These are phyloP conservation scores for Cryptococcus hybrid DNA, from an alignment of 1,284 basidiomycete genomes.

Conservation along the genomic window DNA sequence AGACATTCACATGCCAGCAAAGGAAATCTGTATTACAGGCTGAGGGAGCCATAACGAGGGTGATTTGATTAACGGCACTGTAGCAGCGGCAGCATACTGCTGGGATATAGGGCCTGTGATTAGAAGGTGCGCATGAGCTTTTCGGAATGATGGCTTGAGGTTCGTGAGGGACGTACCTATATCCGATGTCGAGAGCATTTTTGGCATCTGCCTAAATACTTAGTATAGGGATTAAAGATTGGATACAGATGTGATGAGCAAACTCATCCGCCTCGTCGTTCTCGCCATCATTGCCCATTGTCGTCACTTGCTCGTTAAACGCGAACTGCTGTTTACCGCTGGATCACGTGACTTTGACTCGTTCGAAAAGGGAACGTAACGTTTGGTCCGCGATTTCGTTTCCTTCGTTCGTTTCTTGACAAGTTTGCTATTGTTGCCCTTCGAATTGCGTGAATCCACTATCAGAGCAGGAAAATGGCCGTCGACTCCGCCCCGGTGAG, in stretches of 20 bases:
- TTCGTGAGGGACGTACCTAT: neutral
- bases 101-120: constrained; percentile 42
- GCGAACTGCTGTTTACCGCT: too few species aligned
- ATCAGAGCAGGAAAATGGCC: constrained; percentile 1
- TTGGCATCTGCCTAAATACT: too few species aligned
- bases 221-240: too few species aligned
- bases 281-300: too few species aligned
- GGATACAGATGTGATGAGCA: too few species aligned
- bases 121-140: neutral
- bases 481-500: constrained; percentile 5
- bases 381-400: neutral
- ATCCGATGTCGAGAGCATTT: neutral
- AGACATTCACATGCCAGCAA: constrained; percentile 25
- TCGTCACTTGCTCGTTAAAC: too few species aligned
- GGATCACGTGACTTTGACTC: too few species aligned
- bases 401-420: neutral
- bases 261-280: too few species aligned
- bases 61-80: constrained; percentile 82
- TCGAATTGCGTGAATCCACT: neutral
- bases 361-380: too few species aligned
- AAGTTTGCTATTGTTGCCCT: neutral
- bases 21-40: constrained; percentile 54
- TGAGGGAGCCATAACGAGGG: constrained; percentile 82
- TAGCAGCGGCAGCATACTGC: constrained; percentile 71
- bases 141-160: neutral